Evolutionary conservation across 148 eudicot species (phyloP).

Genomic region (Bassia scoparia): DNA sequence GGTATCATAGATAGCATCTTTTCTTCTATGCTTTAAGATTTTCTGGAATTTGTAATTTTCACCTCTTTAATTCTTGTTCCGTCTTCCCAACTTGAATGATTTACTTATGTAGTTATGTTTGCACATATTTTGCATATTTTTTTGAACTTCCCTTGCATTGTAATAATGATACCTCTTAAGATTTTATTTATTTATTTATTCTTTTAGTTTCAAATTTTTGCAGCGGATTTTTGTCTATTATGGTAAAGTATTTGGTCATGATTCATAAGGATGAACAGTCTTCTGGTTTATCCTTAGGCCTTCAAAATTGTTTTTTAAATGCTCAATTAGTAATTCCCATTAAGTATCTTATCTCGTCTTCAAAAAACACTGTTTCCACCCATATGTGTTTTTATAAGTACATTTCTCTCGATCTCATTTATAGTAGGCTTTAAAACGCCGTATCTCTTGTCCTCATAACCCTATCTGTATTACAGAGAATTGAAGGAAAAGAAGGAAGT

Average conservation of each 20-base stretch:
- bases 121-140: neutral
- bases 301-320: no score
- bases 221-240: no score
- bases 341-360: neutral
- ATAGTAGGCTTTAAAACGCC: neutral
- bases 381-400: neutral
- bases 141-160: neutral
- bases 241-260: no score
- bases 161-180: no score
- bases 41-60: no score
- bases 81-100: neutral
- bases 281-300: no score
- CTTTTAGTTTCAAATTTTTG: no score
- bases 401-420: neutral
- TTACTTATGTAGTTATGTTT: neutral
- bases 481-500: conserved; percentile 31
- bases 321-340: neutral
- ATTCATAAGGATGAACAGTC: no score
- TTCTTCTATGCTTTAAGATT: neutral
- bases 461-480: conserved; percentile 34
- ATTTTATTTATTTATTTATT: neutral
- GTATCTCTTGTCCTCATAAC: neutral
- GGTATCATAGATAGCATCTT: no score
- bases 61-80: neutral
- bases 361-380: neutral